These are phyloP conservation scores for Cicer yamashitae DNA, from an alignment of 306 rosid species.

Conservation along the genomic window DNA sequence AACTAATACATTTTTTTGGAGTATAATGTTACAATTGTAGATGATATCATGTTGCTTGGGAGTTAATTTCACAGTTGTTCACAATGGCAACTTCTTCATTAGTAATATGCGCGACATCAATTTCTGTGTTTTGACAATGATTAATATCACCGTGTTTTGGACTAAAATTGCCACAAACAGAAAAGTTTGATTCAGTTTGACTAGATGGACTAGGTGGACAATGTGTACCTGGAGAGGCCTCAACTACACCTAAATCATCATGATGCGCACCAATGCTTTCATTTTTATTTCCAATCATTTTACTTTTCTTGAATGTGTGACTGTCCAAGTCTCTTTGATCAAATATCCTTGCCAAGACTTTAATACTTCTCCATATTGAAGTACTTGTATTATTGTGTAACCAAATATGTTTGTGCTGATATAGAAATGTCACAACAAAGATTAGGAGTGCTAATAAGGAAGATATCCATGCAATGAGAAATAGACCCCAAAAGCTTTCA, in stretches of 20 bases:
- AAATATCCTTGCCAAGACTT: slow-evolving; percentile 37
- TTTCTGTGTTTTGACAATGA: slow-evolving; percentile 22
- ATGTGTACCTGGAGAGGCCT: slow-evolving; percentile 46
- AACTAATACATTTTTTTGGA: not conserved
- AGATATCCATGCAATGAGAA: slow-evolving; percentile 52
- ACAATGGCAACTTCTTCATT: not conserved
- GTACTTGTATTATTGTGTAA: not conserved
- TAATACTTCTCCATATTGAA: slow-evolving; percentile 45
- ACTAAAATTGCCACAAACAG: slow-evolving; percentile 18
- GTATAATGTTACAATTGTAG: not conserved
- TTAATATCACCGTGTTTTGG: not conserved
- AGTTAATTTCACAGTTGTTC: not conserved
- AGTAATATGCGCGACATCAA: not conserved
- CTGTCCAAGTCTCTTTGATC: slow-evolving; percentile 48
- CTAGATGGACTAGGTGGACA: slow-evolving; percentile 49
- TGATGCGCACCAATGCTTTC: slow-evolving; percentile 9
- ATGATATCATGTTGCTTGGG: not conserved
- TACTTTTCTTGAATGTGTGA: slow-evolving; percentile 54
- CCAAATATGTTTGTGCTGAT: slow-evolving; percentile 44
- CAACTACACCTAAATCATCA: not conserved
- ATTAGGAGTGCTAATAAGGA: slow-evolving; percentile 46
- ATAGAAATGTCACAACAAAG: slow-evolving; percentile 40
- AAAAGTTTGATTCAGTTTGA: slow-evolving; percentile 32
- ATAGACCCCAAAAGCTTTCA: slow-evolving; percentile 65
- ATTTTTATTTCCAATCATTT: not conserved